Evolutionary conservation across 78 protist genomes (phyloP), one percentile per base, ranked within the genome.

Genomic region (Tieghemostelium lacteum): DNA sequence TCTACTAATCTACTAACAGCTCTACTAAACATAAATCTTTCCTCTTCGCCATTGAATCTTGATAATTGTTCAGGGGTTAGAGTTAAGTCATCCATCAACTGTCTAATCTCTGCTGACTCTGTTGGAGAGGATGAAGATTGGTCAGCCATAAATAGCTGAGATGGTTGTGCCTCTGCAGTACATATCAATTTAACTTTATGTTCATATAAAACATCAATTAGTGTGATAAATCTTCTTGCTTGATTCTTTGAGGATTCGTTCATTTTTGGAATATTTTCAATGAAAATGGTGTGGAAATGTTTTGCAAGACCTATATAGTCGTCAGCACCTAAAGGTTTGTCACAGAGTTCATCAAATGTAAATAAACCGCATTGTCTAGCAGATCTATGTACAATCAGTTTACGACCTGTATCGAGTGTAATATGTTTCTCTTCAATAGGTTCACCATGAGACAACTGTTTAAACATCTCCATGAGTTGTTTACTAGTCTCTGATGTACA

Each of bases 201-300:
- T 61, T 97, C 94, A 77, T 97, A 97, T 7, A 96, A 69, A 17
- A 76, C 94, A 80, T 96, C 98, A 10, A 97, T 64, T 8, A 97
- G 76, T 0, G 83, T 87, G 57, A 97, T 96, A 58, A 97, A 95
- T 55, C 98, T 88, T 26, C 98, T 62, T n/a, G 96, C 97, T 64
- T 89, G 89, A 52, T 85, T 93, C 42, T 85, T 92, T 58, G 92
- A 39, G 1, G 75, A 20, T 55, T 52, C 72, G 12, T 87, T 80
- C 92, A 97, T 45, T 22, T 22, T 55, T 12, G 98, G 98, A 2
- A 97, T 45, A 58, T 67, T 80, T 10, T 40, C 42, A 2, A 96
- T 12, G 19, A 93, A 58, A 20, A 96, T 19, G 1, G 98, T 94
- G 73, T 94, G 96, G 80, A 85, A 97, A 8, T 66, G 12, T 31